Evolutionary conservation across 805 yeast species (phyloP).

Genomic region (Starmerella vaccinii): DNA sequence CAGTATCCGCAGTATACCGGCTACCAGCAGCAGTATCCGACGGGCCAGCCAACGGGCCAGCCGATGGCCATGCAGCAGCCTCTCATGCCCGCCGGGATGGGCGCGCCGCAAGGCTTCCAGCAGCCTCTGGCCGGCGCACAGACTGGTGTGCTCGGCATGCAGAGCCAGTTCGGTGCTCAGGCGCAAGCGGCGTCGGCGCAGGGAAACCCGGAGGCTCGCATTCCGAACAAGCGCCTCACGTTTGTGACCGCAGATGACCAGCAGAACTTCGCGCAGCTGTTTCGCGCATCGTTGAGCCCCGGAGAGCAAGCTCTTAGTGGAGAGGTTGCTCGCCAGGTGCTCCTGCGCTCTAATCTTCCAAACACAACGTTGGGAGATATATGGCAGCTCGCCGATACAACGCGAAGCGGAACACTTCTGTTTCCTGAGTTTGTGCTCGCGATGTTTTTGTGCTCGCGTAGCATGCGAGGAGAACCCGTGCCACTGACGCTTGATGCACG

Average conservation of each 20-base stretch:
- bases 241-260: slow-evolving; percentile 82
- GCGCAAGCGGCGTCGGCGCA: slow-evolving; percentile 31
- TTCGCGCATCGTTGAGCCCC: slow-evolving; percentile 57
- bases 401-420: slow-evolving; percentile 68
- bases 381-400: slow-evolving; percentile 87
- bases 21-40: slow-evolving; percentile 10
- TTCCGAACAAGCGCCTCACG: slow-evolving; percentile 54
- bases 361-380: slow-evolving; percentile 71
- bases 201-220: slow-evolving; percentile 27
- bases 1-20: slow-evolving; percentile 5
- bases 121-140: neutral
- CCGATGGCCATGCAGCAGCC: slow-evolving; percentile 9
- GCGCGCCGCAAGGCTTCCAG: neutral
- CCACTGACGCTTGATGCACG: slow-evolving; percentile 64
- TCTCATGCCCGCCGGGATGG: slow-evolving; percentile 14
- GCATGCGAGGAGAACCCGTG: slow-evolving; percentile 64
- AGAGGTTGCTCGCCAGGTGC: slow-evolving; percentile 64
- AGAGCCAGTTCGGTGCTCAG: slow-evolving; percentile 15
- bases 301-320: slow-evolving; percentile 49
- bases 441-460: slow-evolving; percentile 72
- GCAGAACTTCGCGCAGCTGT: slow-evolving; percentile 72
- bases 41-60: slow-evolving; percentile 10
- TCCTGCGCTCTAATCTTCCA: slow-evolving; percentile 66
- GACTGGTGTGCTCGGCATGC: neutral
- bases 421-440: slow-evolving; percentile 94